These are phyloP conservation scores for Gilbertella persicaria DNA, from an alignment of 371 early-diverging fungal genomes.

Conservation along the genomic window DNA sequence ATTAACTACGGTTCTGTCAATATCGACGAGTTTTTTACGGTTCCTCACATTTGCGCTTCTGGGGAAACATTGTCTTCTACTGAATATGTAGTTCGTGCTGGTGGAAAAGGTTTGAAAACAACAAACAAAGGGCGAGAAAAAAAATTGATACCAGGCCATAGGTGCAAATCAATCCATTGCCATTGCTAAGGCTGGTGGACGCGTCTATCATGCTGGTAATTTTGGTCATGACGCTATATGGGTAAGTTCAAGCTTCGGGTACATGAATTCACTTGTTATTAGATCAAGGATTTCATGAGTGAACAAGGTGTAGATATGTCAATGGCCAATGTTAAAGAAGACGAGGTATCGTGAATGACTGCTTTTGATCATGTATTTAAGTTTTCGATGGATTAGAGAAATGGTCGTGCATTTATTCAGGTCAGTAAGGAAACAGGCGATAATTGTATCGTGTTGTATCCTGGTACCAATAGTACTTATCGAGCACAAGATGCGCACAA, in stretches of 20 bases:
- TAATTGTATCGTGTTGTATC: slow-evolving; percentile 84
- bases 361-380: neutral
- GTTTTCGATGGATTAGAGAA: slow-evolving; percentile 48
- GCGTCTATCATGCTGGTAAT: slow-evolving; percentile 76
- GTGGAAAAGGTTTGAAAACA: slow-evolving; percentile 77
- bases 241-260: too few species aligned
- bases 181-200: slow-evolving; percentile 71
- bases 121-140: neutral
- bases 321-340: slow-evolving; percentile 25
- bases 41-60: slow-evolving; percentile 77
- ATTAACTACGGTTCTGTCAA: slow-evolving; percentile 85
- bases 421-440: slow-evolving; percentile 69
- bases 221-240: slow-evolving; percentile 87
- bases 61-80: slow-evolving; percentile 84
- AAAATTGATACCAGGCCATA: slow-evolving; percentile 9
- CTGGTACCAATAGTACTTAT: slow-evolving; percentile 78
- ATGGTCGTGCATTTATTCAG: slow-evolving; percentile 91
- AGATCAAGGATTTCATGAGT: slow-evolving; percentile 38
- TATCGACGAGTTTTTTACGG: slow-evolving; percentile 85
- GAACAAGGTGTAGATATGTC: slow-evolving; percentile 47
- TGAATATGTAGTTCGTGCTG: slow-evolving; percentile 67
- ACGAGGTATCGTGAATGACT: slow-evolving; percentile 26
- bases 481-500: slow-evolving; percentile 32
- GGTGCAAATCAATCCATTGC: slow-evolving; percentile 89
- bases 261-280: too few species aligned